Evolutionary conservation across 257 asterid genomes (phyloP), one percentile per base, ranked within the genome.

Genomic region (Haberlea rhodopensis): DNA sequence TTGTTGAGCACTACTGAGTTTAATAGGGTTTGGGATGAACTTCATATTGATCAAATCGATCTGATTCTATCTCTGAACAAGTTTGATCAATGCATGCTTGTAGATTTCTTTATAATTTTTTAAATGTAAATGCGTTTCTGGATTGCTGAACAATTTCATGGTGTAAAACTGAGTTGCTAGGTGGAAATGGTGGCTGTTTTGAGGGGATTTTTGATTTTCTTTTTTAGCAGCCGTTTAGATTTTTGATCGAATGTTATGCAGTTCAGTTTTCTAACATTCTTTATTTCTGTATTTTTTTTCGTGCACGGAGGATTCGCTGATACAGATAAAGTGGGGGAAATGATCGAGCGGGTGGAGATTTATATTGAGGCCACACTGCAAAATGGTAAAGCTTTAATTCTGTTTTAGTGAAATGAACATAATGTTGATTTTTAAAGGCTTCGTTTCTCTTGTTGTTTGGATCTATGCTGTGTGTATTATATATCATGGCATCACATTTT

Each of bases 371-470:
- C 63, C 21, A 53, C 52, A 58, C 48, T 46, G 15, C 16, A 56
- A 57, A 63, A 80, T 73, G 85, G 82, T 80, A 70, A 60, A 60
- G 16, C 55, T 57, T 68, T 49, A n/a, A 37, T n/a, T 75, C n/a
- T 11, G 37, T 37, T 20, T 77, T 48, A 7, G 49, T 28, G 56
- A 55, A 62, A 23, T 53, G 56, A 71, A 24, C 19, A 49, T 28
- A n/a, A 26, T 31, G 21, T 57, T 58, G 59, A 6, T 69, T 37
- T 27, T 65, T 52, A 1, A 28, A 55, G 67, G 54, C 34, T 53
- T 57, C 7, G 13, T 26, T 66, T 66, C 59, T 26, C 27, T 66
- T 69, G 54, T 58, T 46, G 43, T 26, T 29, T 60, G 29, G 57
- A 48, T 52, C 56, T 74, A 69, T 49, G 63, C 60, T 70, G 58